A percentile compares a stretch with the other conserved stretches of the same genome.
These are phyloP conservation scores for Venustampulla echinocandica DNA, from an alignment of 495 filamentous ascomycete species.

Conservation along the genomic window DNA sequence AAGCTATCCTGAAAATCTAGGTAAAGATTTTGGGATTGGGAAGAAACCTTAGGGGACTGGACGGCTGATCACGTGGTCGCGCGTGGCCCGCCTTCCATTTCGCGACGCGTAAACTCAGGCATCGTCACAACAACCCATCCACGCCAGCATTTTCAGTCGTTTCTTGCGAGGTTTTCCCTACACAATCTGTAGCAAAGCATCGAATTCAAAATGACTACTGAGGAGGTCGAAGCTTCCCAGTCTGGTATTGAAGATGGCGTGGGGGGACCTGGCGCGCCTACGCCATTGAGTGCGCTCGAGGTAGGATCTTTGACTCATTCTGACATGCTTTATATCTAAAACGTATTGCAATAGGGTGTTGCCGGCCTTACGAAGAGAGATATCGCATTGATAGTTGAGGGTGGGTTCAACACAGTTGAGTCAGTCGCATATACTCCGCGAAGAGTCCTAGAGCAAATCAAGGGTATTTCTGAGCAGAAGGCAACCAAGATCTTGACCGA, in stretches of 20 bases:
- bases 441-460: conserved; percentile 81
- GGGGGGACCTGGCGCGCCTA: conserved; percentile 85
- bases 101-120: too few species aligned
- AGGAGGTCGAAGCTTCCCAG: conserved; percentile 23
- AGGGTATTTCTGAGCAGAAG: conserved; percentile 95
- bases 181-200: not conserved
- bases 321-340: conserved; percentile 11
- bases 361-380: conserved; percentile 86
- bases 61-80: too few species aligned
- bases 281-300: conserved; percentile 82
- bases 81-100: too few species aligned
- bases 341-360: conserved; percentile 47
- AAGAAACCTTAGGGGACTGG: too few species aligned
- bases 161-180: not conserved
- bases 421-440: conserved; percentile 90
- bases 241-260: conserved; percentile 32
- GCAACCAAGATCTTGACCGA: conserved; percentile 88
- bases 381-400: conserved; percentile 86
- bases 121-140: too few species aligned
- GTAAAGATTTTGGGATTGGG: too few species aligned
- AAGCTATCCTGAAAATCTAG: too few species aligned
- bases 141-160: too few species aligned
- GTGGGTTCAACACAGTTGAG: conserved; percentile 90
- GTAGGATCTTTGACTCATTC: conserved; percentile 37
- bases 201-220: conserved; percentile 15